A percentile compares a stretch with the other conserved stretches of the same genome.
Conservation (phyloP, 2,329 filamentous ascomycete species). For the Gliomastix tumulicola region DNA sequence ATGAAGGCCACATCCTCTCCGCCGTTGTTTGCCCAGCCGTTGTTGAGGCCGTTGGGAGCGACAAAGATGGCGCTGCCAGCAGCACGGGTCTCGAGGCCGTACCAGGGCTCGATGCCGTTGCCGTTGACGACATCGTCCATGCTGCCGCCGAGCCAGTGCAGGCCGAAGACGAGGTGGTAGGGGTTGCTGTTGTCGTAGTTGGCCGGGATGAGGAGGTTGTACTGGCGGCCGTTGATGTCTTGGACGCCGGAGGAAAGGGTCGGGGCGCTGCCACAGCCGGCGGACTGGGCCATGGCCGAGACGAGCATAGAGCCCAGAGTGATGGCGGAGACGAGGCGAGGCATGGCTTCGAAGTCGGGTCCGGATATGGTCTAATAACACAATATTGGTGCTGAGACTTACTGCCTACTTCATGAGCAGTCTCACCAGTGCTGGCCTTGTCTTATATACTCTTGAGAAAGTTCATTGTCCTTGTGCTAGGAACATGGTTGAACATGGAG, state of each 20-base stretch:
- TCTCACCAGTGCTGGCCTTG: no score
- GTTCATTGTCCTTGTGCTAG: no score
- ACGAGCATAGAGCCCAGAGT: not conserved
- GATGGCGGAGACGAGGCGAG: not conserved
- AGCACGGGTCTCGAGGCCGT: slow-evolving; percentile 26
- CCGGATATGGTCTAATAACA: no score
- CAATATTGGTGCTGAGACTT: no score
- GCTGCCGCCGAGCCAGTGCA: slow-evolving; percentile 29
- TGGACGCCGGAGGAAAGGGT: slow-evolving; percentile 17
- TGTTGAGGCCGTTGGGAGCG: slow-evolving; percentile 28
- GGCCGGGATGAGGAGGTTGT: slow-evolving; percentile 25
- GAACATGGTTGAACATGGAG: no score
- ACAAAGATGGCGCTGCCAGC: slow-evolving; percentile 29
- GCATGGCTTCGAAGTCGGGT: no score
- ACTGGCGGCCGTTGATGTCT: slow-evolving; percentile 24
- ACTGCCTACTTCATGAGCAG: no score
- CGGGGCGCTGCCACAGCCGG: slow-evolving; percentile 20
- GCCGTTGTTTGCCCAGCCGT: slow-evolving; percentile 30
- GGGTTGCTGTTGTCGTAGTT: slow-evolving; percentile 28
- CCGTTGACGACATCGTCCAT: slow-evolving; percentile 24
- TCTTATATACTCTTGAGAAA: no score
- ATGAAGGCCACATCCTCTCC: slow-evolving; percentile 32
- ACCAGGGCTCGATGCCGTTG: slow-evolving; percentile 22
- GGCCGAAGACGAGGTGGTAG: slow-evolving; percentile 31
- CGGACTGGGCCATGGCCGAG: slow-evolving; percentile 3